Evolutionary conservation across 2,329 filamentous ascomycete species (phyloP), one percentile per base, ranked within the genome.

Genomic region (Tolypocladium nubicola): DNA sequence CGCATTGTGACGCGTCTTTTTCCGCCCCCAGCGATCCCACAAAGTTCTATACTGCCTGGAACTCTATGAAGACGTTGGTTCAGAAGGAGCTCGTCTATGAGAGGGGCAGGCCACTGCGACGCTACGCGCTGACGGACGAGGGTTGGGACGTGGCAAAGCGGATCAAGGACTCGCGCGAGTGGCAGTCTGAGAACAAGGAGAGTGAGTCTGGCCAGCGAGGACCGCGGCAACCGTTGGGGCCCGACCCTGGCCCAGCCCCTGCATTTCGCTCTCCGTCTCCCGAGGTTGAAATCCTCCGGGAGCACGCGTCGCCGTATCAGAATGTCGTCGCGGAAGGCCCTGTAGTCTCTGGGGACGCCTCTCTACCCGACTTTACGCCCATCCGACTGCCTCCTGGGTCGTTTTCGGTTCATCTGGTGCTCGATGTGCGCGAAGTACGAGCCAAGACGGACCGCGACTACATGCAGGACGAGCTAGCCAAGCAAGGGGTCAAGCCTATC

Each of bases 11-110:
- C 66, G 74, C 85, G 2, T 91, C 88, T 0, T 91, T 90, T 64
- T 86, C 81, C 0, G 83, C 81, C 0, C 85, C 87, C 0, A 77
- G 75, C 45, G 86, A 89, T 56, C 76, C 87, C 0, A 85, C 79
- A 13, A 87, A 85, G 57, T 88, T 82, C 64, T 89, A 89, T 64
- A 93, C 89, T 0, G 89, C 89, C 0, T 94, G 89, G 89, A 87
- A 82, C 65, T 90, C 88, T 1, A 91, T 93, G 80, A 89, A 89
- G 67, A 90, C 86, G 0, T 73, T 94, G 38, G 63, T 85, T 6
- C 78, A 84, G 56, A 90, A 92, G 66, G 87, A 90, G 58, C 73
- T 92, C 4, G 87, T 92, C 0, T 85, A 84, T 57, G 85, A 88
- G 62, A 83, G 83, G 56, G 86, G 88, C 0, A 78, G 86, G 19